phyloP scores from a whole-genome alignment of 2,329 filamentous ascomycete genomes.

The Lachnellula subtilissima region DNA sequence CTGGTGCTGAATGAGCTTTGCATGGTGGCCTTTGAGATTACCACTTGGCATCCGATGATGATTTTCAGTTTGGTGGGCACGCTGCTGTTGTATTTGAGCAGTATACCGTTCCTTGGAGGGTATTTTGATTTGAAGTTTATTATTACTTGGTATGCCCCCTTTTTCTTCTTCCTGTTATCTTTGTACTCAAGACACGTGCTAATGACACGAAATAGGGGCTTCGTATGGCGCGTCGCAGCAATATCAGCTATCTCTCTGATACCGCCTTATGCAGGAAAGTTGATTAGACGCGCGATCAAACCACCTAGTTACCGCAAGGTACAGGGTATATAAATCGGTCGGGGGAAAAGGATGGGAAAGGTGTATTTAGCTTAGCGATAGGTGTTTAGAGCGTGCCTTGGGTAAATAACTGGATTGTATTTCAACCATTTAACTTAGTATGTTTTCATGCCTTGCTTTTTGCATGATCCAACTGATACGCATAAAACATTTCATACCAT shows the following conservation, averaged over 20 bases:
- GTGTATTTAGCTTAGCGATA: no score
- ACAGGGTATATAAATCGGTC: conserved; percentile 47
- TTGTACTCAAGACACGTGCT: no score
- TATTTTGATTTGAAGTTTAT: conserved; percentile 87
- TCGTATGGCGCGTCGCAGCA: conserved; percentile 80
- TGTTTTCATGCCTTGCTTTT: no score
- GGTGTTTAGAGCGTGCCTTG: no score
- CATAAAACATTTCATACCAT: no score
- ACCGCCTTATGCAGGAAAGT: conserved; percentile 81
- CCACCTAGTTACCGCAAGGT: conserved; percentile 96
- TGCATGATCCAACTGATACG: no score
- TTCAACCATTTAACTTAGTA: no score
- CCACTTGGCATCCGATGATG: conserved; percentile 96
- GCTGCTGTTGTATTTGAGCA: conserved; percentile 71
- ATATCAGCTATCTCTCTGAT: conserved; percentile 77
- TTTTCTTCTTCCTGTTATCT: neutral
- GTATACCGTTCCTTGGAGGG: conserved; percentile 77
- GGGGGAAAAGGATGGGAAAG: no score
- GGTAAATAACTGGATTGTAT: no score
- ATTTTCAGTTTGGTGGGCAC: conserved; percentile 79
- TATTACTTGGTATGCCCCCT: conserved; percentile 53
- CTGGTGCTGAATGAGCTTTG: conserved; percentile 90
- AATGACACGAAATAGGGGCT: conserved; percentile 51
- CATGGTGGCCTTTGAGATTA: conserved; percentile 96
- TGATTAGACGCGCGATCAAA: conserved; percentile 78